Conservation (phyloP, 1,139 yeast species). For the Suhomyces coccinellae region DNA sequence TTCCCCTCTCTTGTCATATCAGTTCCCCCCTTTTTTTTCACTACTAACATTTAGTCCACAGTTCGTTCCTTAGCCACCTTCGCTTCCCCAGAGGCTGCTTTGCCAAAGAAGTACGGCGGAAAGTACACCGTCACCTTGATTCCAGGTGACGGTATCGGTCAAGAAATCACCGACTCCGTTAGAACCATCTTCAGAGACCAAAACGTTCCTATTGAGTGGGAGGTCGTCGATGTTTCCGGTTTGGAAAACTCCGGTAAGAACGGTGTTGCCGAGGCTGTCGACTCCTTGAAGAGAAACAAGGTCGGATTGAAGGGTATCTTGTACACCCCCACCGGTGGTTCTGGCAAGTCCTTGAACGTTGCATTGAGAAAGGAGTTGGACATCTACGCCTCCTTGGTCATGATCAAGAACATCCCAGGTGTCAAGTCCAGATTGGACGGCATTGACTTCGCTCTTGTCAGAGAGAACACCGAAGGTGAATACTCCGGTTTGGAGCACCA, state of each 20-base stretch:
- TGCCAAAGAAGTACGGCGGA: constrained; percentile 94
- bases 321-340: constrained; percentile 76
- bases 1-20: too few species aligned
- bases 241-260: constrained; percentile 61
- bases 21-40: neutral
- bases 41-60: constrained; percentile 25
- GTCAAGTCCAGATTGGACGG: constrained; percentile 85
- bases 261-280: constrained; percentile 80
- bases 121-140: constrained; percentile 88
- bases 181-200: constrained; percentile 83
- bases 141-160: constrained; percentile 98
- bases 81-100: constrained; percentile 57
- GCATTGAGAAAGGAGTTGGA: constrained; percentile 96
- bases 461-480: constrained; percentile 98
- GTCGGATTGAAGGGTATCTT: constrained; percentile 96
- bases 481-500: constrained; percentile 98
- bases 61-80: constrained; percentile 51
- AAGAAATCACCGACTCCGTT: constrained; percentile 93
- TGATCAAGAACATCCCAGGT: constrained; percentile 94
- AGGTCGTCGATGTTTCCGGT: constrained; percentile 86
- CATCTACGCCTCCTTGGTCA: constrained; percentile 89
- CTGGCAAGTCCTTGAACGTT: constrained; percentile 76
- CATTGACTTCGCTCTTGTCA: constrained; percentile 89
- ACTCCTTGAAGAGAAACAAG: constrained; percentile 92
- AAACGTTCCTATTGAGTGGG: constrained; percentile 93